These are phyloP conservation scores for Hypoxylon sp. DNA, from an alignment of 2,329 filamentous ascomycete species.

Conservation along the genomic window DNA sequence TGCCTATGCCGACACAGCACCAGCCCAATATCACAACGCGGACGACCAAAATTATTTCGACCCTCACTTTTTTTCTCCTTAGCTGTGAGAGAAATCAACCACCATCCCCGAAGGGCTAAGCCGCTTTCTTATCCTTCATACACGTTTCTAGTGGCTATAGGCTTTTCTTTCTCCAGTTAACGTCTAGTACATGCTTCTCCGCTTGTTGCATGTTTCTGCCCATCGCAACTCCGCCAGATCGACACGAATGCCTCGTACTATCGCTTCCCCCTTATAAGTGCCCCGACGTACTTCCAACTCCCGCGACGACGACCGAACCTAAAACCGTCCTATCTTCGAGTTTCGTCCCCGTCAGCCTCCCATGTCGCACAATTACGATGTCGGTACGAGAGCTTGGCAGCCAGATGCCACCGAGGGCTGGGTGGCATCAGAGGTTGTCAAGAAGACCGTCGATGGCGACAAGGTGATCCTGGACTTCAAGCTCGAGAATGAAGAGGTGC, in stretches of 20 bases:
- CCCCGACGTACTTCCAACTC: constrained; percentile 31
- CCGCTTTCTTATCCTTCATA: constrained; percentile 10
- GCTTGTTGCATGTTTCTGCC: constrained; percentile 37
- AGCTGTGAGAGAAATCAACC: constrained; percentile 28
- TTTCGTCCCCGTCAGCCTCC: constrained; percentile 48
- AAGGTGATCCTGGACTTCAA: constrained; percentile 90
- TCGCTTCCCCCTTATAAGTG: constrained; percentile 42
- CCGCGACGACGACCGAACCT: constrained; percentile 38
- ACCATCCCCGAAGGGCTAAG: constrained; percentile 14
- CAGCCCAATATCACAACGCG: constrained; percentile 37
- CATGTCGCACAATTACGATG: constrained; percentile 96
- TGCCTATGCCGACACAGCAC: constrained; percentile 19
- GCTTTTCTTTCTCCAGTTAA: constrained; percentile 30
- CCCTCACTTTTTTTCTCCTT: constrained; percentile 26
- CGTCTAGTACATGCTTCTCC: constrained; percentile 39
- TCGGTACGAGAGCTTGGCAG: constrained; percentile 98
- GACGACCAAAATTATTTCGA: constrained; percentile 30
- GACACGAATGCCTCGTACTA: constrained; percentile 49
- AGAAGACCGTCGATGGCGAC: constrained; percentile 84
- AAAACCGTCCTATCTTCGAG: constrained; percentile 23
- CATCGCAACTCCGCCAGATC: constrained; percentile 35
- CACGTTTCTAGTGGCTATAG: constrained; percentile 20
- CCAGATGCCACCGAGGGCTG: constrained; percentile 95
- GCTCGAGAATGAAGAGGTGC: constrained; percentile 92
- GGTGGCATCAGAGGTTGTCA: constrained; percentile 93